These are phyloP conservation scores for Hericium rajendrae DNA, from an alignment of 768 basidiomycete genomes.

Conservation along the genomic window DNA sequence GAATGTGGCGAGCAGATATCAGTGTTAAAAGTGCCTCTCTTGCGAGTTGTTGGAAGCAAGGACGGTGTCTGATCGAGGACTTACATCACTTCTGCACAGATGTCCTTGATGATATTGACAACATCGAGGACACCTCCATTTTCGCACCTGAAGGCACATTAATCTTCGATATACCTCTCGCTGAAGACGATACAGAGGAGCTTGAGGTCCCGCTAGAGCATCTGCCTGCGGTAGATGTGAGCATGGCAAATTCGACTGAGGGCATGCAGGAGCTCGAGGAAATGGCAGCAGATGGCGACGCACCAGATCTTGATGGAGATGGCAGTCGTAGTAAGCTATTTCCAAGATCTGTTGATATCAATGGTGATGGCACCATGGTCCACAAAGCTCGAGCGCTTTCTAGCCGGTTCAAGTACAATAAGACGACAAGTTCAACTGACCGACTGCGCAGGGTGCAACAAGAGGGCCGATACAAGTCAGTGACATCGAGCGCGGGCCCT, in stretches of 20 bases:
- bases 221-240: no score
- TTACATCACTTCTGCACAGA: no score
- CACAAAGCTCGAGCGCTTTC: not conserved
- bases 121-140: constrained; percentile 5
- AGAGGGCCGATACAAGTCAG: not conserved
- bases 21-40: not conserved
- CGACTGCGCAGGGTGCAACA: not conserved
- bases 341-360: not conserved
- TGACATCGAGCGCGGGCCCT: not conserved
- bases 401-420: not conserved
- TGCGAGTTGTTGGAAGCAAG: not conserved
- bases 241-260: not conserved
- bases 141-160: not conserved
- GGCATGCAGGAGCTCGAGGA: not conserved
- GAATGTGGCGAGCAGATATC: not conserved
- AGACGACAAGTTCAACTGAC: not conserved
- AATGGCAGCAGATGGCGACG: not conserved
- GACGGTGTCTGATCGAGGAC: not conserved
- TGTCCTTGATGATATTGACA: no score
- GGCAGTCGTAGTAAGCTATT: not conserved
- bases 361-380: not conserved
- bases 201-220: no score
- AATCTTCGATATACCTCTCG: not conserved
- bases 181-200: no score
- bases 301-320: not conserved